Conservation (phyloP, 108 stramenopile genomes). For the Seminavis robusta region DNA sequence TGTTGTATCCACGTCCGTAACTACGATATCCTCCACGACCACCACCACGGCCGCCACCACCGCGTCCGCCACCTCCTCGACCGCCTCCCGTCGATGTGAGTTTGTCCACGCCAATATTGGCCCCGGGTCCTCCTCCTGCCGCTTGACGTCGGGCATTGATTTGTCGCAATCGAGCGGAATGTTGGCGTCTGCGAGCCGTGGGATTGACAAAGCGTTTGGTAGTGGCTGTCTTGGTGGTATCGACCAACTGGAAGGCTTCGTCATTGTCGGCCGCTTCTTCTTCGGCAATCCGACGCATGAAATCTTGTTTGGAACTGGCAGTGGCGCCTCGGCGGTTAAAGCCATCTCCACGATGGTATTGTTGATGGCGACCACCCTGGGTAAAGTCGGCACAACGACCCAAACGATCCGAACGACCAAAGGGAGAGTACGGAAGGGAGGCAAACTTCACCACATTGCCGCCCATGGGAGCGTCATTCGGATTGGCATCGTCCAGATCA, state of each 20-base stretch:
- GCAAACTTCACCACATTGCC: constrained; percentile 52
- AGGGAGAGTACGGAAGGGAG: constrained; percentile 89
- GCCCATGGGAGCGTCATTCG: constrained; percentile 18
- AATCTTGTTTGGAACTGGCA: constrained; percentile 13
- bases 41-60: constrained; percentile 38
- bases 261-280: constrained; percentile 56
- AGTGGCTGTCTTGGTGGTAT: constrained; percentile 76
- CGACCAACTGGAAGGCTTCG: constrained; percentile 85
- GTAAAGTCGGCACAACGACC: constrained; percentile 87
- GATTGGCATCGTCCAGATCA: constrained; percentile 22
- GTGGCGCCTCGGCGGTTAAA: constrained; percentile 31
- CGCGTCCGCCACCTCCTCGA: constrained; percentile 33
- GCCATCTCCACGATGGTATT: constrained; percentile 27
- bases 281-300: constrained; percentile 28
- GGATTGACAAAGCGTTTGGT: constrained; percentile 62
- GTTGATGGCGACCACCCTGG: constrained; percentile 19
- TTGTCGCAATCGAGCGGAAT: constrained; percentile 59
- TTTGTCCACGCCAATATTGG: constrained; percentile 8
- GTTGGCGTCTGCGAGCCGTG: constrained; percentile 48
- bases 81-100: constrained; percentile 34
- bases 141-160: constrained; percentile 71
- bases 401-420: constrained; percentile 87
- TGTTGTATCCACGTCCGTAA: constrained; percentile 19
- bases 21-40: constrained; percentile 33
- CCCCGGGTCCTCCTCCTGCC: constrained; percentile 9